These are phyloP conservation scores for Claviceps fusiformis DNA, from an alignment of 2,329 filamentous ascomycete genomes.

Conservation along the genomic window DNA sequence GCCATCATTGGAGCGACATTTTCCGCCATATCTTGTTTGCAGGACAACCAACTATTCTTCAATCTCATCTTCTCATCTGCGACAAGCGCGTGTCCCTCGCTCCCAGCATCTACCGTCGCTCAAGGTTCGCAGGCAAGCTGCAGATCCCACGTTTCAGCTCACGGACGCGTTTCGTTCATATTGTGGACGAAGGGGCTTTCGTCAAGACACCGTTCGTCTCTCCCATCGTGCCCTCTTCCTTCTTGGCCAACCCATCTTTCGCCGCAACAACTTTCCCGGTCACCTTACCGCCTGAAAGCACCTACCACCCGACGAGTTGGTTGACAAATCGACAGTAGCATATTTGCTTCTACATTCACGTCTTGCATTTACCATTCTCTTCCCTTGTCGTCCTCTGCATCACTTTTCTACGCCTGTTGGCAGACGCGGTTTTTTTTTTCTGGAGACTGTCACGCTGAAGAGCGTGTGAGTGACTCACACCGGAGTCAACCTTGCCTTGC, in stretches of 20 bases:
- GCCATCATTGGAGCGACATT: constrained; percentile 9
- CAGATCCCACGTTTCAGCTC: neutral
- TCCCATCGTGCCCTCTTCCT: neutral
- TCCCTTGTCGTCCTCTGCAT: neutral
- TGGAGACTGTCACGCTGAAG: neutral
- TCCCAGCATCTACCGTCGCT: neutral
- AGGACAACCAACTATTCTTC: neutral
- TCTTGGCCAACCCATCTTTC: neutral
- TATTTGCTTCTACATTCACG: neutral
- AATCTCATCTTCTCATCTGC: neutral
- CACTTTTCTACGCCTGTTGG: neutral
- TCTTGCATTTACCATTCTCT: neutral
- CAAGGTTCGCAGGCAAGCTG: neutral
- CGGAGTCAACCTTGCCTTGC: neutral
- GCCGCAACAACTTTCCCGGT: neutral
- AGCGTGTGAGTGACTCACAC: neutral
- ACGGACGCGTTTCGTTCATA: neutral
- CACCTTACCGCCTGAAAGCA: neutral
- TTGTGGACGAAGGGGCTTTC: too few species aligned
- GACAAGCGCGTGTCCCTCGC: neutral
- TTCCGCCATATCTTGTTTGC: constrained; percentile 9
- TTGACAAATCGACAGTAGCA: neutral
- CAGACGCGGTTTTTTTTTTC: neutral
- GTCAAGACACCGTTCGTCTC: too few species aligned
- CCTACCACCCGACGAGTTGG: neutral